phyloP scores from a whole-genome alignment of 129 eudicot species.

The Heracleum sosnowskyi region DNA sequence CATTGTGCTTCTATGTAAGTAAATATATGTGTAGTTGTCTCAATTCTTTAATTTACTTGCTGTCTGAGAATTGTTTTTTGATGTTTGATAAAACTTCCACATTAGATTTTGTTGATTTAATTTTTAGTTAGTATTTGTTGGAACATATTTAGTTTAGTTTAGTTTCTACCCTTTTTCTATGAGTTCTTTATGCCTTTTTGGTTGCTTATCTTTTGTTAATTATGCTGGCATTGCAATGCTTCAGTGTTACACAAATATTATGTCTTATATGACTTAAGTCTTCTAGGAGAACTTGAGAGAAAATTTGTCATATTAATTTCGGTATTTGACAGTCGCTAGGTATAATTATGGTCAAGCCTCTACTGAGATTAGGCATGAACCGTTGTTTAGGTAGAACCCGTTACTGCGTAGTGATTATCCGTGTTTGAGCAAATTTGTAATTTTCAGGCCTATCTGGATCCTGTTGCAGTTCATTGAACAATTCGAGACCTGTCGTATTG shows the following conservation, averaged over 20 bases:
- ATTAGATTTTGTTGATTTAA: background rate
- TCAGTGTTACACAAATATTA: slow-evolving; percentile 13
- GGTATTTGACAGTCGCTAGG: background rate
- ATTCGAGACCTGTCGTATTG: slow-evolving; percentile 19
- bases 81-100: too few species aligned
- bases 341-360: background rate
- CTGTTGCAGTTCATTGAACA: slow-evolving; percentile 26
- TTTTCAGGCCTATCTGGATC: slow-evolving; percentile 29
- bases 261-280: background rate
- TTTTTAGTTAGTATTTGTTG: slow-evolving; percentile 8
- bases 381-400: background rate
- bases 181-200: background rate
- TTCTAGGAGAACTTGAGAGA: background rate
- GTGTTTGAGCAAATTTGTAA: background rate
- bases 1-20: too few species aligned
- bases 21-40: too few species aligned
- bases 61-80: too few species aligned
- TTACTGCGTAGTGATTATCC: too few species aligned
- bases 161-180: background rate
- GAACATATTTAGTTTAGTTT: background rate
- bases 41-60: too few species aligned
- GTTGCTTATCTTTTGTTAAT: slow-evolving; percentile 7
- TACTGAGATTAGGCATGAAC: background rate
- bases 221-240: slow-evolving; percentile 17
- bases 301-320: background rate